A percentile compares a stretch with the other conserved stretches of the same genome.
These are phyloP conservation scores for Climacium dendroides DNA, from an alignment of 225 moss, liverwort and hornwort species.

Conservation along the genomic window DNA sequence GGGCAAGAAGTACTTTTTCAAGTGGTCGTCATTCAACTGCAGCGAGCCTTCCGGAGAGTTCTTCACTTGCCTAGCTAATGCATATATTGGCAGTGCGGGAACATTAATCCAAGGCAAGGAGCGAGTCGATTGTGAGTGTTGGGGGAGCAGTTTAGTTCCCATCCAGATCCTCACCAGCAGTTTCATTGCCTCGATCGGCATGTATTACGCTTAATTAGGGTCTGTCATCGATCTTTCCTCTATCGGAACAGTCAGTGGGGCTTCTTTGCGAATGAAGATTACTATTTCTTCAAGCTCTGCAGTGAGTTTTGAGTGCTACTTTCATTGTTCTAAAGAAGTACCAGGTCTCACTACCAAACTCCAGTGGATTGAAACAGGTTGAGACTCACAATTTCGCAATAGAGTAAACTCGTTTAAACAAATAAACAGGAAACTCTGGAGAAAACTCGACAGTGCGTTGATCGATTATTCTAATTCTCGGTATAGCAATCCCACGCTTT, in stretches of 20 bases:
- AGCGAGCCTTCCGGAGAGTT: background rate
- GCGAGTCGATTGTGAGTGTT: background rate
- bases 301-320: background rate
- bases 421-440: background rate
- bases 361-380: background rate
- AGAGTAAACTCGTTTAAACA: background rate
- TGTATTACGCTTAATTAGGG: background rate
- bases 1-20: background rate
- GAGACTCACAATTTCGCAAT: background rate
- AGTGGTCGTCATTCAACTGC: background rate
- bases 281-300: background rate
- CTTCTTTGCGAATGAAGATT: slow-evolving; percentile 13
- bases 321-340: background rate
- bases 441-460: background rate
- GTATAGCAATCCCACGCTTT: background rate
- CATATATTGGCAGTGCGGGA: background rate
- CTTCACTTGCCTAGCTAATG: background rate
- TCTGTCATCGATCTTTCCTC: background rate
- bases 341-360: background rate
- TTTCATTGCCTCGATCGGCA: background rate
- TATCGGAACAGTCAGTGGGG: background rate
- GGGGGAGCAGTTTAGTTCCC: background rate
- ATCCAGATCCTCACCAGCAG: background rate
- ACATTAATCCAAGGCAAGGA: background rate
- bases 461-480: background rate